These are phyloP conservation scores for Leishmania guyanensis DNA, from an alignment of 208 protist genomes.

Conservation along the genomic window DNA sequence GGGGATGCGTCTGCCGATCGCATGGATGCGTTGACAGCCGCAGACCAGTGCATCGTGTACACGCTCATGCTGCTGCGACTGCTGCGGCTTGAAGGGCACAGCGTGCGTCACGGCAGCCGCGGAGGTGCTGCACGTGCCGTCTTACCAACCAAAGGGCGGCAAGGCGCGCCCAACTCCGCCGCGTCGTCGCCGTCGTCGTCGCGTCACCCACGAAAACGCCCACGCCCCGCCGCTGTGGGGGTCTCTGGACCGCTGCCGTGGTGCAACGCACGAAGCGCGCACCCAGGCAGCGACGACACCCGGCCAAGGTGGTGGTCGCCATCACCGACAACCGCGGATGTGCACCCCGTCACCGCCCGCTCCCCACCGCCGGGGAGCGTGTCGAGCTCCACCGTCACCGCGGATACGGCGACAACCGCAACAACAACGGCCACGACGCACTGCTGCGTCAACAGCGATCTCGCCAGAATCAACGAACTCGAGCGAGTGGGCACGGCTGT, in stretches of 20 bases:
- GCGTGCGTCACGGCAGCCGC: not conserved
- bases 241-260: not conserved
- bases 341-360: not conserved
- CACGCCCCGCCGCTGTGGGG: not conserved
- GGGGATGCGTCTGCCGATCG: not conserved
- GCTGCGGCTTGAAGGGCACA: conserved; percentile 3
- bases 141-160: not conserved
- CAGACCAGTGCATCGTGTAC: conserved; percentile 14
- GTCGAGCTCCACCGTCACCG: conserved; percentile 13
- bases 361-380: conserved; percentile 3
- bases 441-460: not conserved
- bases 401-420: conserved; percentile 2
- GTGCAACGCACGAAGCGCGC: not conserved
- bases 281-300: not conserved
- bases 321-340: not conserved
- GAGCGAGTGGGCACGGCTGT: not conserved
- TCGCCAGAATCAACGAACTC: not conserved
- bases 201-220: not conserved
- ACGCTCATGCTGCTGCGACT: conserved; percentile 15
- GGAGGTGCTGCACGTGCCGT: too few relatives aligned
- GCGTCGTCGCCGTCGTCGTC: not conserved
- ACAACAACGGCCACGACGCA: not conserved
- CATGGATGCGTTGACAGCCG: conserved; percentile 8
- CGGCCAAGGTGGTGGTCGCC: not conserved
- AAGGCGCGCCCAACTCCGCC: not conserved